Conservation (phyloP, 2,329 filamentous ascomycete species). For the Scedosporium apiospermum region DNA sequence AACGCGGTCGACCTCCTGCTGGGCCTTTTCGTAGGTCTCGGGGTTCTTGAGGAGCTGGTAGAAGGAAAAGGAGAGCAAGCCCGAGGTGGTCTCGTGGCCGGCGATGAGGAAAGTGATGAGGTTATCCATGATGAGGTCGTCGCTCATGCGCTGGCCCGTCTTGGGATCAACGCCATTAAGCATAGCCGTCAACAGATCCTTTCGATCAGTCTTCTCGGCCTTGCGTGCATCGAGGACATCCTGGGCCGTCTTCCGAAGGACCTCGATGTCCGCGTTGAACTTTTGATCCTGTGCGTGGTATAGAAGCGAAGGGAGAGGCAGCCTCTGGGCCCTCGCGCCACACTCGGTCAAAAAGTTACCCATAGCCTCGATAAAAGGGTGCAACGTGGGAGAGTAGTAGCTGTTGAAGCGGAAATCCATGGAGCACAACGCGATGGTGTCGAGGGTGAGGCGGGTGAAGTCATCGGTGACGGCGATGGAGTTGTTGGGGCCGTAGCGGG, state of each 20-base stretch:
- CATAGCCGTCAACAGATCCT: slow-evolving; percentile 63
- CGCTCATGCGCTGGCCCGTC: slow-evolving; percentile 55
- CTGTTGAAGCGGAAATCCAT: slow-evolving; percentile 68
- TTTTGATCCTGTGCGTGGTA: slow-evolving; percentile 38
- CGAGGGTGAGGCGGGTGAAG: slow-evolving; percentile 63
- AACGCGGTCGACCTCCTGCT: slow-evolving; percentile 58
- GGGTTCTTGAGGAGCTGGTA: slow-evolving; percentile 58
- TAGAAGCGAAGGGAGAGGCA: slow-evolving; percentile 34
- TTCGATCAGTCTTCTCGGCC: slow-evolving; percentile 43
- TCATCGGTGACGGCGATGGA: slow-evolving; percentile 55
- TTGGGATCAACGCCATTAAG: slow-evolving; percentile 56
- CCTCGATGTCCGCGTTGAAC: slow-evolving; percentile 43
- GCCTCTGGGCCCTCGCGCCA: slow-evolving; percentile 36
- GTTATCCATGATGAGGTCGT: slow-evolving; percentile 56
- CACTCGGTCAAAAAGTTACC: slow-evolving; percentile 49
- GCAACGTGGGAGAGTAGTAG: slow-evolving; percentile 58
- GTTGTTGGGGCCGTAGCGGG: slow-evolving; percentile 47
- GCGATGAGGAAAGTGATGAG: slow-evolving; percentile 66
- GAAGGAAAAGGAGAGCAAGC: slow-evolving; percentile 31
- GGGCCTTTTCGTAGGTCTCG: slow-evolving; percentile 47
- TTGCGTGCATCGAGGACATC: slow-evolving; percentile 53
- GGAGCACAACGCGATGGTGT: slow-evolving; percentile 62
- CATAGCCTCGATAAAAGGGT: slow-evolving; percentile 64
- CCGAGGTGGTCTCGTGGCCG: slow-evolving; percentile 63
- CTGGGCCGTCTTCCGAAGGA: slow-evolving; percentile 43